These are phyloP conservation scores for Fusarium buxicola DNA, from an alignment of 2,329 filamentous ascomycete genomes.

Conservation along the genomic window DNA sequence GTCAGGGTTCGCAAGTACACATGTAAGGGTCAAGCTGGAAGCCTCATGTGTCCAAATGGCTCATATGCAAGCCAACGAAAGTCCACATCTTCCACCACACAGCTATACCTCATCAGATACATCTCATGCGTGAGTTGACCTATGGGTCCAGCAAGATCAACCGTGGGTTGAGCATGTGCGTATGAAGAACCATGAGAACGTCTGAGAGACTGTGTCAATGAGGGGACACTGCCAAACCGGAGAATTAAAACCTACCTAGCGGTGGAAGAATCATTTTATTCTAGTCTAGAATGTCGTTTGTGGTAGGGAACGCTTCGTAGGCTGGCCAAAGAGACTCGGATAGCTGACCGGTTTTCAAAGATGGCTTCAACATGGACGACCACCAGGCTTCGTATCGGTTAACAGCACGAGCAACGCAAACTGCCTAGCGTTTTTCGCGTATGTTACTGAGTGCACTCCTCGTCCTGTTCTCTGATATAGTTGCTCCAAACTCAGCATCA, in stretches of 20 bases:
- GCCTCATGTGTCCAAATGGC: too few species aligned
- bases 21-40: too few species aligned
- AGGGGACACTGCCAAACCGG: neutral
- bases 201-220: conserved; percentile 54
- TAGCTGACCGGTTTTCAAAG: neutral
- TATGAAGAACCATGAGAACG: conserved; percentile 78
- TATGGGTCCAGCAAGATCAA: too few species aligned
- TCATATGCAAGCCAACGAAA: too few species aligned
- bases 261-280: conserved; percentile 5
- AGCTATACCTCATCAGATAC: too few species aligned
- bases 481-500: neutral
- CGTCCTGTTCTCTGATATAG: conserved; percentile 9
- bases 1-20: too few species aligned
- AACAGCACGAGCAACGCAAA: conserved; percentile 71
- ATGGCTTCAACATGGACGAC: conserved; percentile 29
- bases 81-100: too few species aligned
- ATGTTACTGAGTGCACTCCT: conserved; percentile 58
- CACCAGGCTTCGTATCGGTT: conserved; percentile 72
- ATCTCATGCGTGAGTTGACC: too few species aligned
- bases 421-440: conserved; percentile 73
- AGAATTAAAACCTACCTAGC: neutral
- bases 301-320: neutral
- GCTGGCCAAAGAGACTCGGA: neutral
- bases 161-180: conserved; percentile 76
- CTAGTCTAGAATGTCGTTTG: neutral